Percentiles rank a stretch among this genome's conserved stretches.
phyloP scores from a whole-genome alignment of 495 filamentous ascomycete species.

The Aspergillus ellipticus region DNA sequence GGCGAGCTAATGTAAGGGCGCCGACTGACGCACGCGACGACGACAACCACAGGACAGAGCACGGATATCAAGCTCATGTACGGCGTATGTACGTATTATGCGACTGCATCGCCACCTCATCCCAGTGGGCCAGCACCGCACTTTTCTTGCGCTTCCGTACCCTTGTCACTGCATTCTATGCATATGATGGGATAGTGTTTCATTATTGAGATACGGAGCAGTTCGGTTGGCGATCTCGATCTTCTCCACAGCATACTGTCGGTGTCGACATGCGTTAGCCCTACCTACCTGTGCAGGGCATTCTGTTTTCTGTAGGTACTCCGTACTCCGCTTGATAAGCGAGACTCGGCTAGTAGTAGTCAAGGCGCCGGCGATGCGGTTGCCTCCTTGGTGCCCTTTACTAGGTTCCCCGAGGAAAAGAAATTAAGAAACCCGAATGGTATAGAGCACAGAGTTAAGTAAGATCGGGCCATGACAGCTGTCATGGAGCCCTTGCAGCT shows the following conservation, averaged over 20 bases:
- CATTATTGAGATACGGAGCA: not conserved
- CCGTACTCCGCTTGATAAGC: not conserved
- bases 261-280: not conserved
- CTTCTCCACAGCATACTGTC: not conserved
- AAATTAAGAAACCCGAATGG: not conserved
- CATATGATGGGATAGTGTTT: not conserved
- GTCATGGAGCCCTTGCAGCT: slow-evolving; percentile 8
- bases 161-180: not conserved
- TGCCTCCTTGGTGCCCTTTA: not conserved
- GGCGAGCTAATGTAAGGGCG: slow-evolving; percentile 6
- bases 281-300: not conserved
- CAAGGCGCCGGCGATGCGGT: not conserved
- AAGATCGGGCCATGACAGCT: slow-evolving; percentile 13
- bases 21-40: not conserved
- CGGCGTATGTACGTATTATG: not conserved
- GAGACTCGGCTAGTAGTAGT: not conserved
- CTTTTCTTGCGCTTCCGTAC: not conserved
- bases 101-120: not conserved
- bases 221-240: not conserved
- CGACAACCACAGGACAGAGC: not conserved
- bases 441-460: no score
- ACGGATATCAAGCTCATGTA: not conserved
- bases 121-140: not conserved
- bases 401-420: not conserved
- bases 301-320: not conserved